Percentiles rank a stretch among this genome's conserved stretches.
Evolutionary conservation across 371 early-diverging fungal genomes (phyloP).

Genomic region (Scutellospora calospora): DNA sequence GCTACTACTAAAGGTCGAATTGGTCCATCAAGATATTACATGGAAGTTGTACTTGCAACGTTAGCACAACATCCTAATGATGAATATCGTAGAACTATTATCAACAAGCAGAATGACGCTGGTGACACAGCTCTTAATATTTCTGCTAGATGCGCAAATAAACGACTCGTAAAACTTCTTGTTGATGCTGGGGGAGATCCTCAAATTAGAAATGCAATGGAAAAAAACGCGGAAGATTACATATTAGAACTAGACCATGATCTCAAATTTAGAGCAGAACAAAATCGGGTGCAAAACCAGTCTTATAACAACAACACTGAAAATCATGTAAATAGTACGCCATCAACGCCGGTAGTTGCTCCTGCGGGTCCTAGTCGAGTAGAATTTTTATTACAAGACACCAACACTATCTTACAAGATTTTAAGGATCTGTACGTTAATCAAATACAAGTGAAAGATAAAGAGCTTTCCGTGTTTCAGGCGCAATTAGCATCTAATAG

Average conservation of each 20-base stretch:
- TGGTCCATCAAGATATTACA: slow-evolving; percentile 83
- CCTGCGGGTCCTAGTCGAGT: not conserved
- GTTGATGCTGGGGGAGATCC: slow-evolving; percentile 85
- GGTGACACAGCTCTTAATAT: slow-evolving; percentile 94
- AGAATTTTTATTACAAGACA: slow-evolving; percentile 1
- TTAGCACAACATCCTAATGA: slow-evolving; percentile 62
- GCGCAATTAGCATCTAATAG: not conserved
- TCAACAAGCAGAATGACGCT: slow-evolving; percentile 49
- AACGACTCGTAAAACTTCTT: slow-evolving; percentile 75
- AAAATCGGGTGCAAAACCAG: not conserved
- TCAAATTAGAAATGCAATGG: slow-evolving; percentile 78
- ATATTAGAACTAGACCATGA: slow-evolving; percentile 56
- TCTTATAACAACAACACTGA: not conserved
- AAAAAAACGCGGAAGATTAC: slow-evolving; percentile 72
- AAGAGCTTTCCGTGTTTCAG: slow-evolving; percentile 1
- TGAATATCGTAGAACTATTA: slow-evolving; percentile 19
- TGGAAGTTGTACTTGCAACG: slow-evolving; percentile 81
- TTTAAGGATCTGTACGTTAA: slow-evolving; percentile 21
- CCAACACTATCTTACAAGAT: slow-evolving; percentile 26
- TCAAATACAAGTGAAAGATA: slow-evolving; percentile 22
- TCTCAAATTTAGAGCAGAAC: slow-evolving; percentile 29
- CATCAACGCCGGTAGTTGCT: not conserved
- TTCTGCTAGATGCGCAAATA: slow-evolving; percentile 83
- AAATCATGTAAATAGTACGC: not conserved
- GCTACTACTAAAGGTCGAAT: slow-evolving; percentile 76